These are phyloP conservation scores for Rubroboletus pulcherrimus DNA, from an alignment of 768 basidiomycete genomes.

Conservation along the genomic window DNA sequence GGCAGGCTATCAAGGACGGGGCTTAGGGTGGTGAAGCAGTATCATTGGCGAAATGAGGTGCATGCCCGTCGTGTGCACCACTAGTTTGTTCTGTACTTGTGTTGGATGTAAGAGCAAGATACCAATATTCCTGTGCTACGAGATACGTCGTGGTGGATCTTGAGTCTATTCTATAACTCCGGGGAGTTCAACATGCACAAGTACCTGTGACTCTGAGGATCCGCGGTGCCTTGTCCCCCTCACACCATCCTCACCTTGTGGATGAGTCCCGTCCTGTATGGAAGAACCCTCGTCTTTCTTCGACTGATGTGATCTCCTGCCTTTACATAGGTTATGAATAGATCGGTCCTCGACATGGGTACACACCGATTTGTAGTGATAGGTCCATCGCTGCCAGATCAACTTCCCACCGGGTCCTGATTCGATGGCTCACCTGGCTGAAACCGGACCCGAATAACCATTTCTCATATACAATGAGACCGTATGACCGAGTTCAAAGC, in stretches of 20 bases:
- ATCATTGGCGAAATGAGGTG: not conserved
- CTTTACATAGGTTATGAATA: not conserved
- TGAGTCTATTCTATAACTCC: too few species aligned
- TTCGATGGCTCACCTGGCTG: not conserved
- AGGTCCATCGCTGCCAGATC: not conserved
- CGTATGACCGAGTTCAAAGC: too few species aligned
- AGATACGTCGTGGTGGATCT: too few species aligned
- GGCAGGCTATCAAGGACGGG: constrained; percentile 43
- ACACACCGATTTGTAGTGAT: not conserved
- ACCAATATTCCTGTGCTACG: not conserved
- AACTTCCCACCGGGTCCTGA: not conserved
- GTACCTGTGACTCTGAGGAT: too few species aligned
- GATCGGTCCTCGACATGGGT: not conserved
- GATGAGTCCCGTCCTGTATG: too few species aligned
- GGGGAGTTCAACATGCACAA: too few species aligned
- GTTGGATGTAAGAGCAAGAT: not conserved
- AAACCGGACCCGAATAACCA: not conserved
- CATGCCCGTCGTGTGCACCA: not conserved
- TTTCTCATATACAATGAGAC: too few species aligned
- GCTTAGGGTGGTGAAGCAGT: constrained; percentile 1
- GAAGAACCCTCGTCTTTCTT: too few species aligned
- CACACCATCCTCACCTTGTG: too few species aligned
- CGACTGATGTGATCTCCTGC: too few species aligned
- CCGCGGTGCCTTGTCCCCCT: too few species aligned
- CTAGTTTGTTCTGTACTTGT: not conserved